Conservation (phyloP, 129 eudicot genomes). For the Oenanthe sinensis region DNA sequence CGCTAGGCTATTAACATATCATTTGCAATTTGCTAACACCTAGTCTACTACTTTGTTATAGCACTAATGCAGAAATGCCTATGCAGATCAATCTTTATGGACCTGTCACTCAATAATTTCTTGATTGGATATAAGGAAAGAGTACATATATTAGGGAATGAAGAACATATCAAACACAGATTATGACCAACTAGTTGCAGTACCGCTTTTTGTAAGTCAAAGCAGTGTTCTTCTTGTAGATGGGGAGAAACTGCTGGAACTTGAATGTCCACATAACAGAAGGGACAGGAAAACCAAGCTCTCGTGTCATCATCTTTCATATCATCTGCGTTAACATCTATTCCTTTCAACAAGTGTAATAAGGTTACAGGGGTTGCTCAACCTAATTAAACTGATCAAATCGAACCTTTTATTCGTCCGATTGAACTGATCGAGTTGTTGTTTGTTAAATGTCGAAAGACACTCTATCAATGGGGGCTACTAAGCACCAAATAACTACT, state of each 20-base stretch:
- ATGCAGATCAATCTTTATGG: too few species aligned
- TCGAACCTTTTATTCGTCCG: too few species aligned
- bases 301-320: conserved; percentile 43
- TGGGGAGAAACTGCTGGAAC: conserved; percentile 50
- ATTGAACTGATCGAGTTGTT: too few species aligned
- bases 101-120: neutral
- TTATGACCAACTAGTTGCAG: neutral
- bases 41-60: too few species aligned
- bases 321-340: conserved; percentile 18
- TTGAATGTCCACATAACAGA: conserved; percentile 74
- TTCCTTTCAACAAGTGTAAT: conserved; percentile 3
- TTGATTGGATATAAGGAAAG: neutral
- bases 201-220: conserved; percentile 72
- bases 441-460: too few species aligned
- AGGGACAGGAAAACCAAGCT: conserved; percentile 86
- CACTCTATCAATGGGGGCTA: too few species aligned
- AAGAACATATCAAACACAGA: neutral
- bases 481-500: too few species aligned
- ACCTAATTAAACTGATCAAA: too few species aligned
- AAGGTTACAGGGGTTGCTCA: neutral
- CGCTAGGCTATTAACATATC: neutral
- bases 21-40: too few species aligned
- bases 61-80: too few species aligned
- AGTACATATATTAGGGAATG: neutral
- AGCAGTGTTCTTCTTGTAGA: conserved; percentile 83